phyloP scores from a whole-genome alignment of 139 green algal species.

The Chlamydomonas sphaeroides region DNA sequence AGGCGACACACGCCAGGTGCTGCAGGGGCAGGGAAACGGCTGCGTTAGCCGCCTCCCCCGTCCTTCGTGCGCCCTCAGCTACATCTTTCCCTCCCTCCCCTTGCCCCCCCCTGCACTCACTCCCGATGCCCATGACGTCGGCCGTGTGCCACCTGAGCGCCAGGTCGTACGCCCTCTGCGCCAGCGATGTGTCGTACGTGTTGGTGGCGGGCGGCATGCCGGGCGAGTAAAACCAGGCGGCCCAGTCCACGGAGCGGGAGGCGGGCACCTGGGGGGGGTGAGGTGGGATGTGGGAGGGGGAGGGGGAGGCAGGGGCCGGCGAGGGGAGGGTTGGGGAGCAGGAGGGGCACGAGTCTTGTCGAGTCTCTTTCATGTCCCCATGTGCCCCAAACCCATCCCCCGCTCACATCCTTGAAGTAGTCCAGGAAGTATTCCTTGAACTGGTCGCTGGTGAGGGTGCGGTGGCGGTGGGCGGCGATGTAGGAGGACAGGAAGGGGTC shows the following conservation, averaged over 20 bases:
- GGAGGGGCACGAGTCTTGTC: too few species aligned
- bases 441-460: constrained; percentile 61
- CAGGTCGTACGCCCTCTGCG: constrained; percentile 75
- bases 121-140: constrained; percentile 74
- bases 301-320: too few species aligned
- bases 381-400: too few species aligned
- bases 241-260: constrained; percentile 75
- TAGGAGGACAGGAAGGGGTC: constrained; percentile 78
- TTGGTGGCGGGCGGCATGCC: constrained; percentile 84
- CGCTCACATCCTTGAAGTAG: constrained; percentile 67
- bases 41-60: too few species aligned
- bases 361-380: too few species aligned
- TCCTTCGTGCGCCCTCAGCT: too few species aligned
- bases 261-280: constrained; percentile 13
- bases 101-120: background rate
- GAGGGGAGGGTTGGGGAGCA: too few species aligned
- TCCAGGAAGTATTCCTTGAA: constrained; percentile 78
- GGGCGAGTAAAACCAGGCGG: constrained; percentile 79
- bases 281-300: too few species aligned
- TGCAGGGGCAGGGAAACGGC: background rate
- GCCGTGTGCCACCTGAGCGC: constrained; percentile 76
- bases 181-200: constrained; percentile 76
- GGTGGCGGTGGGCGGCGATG: constrained; percentile 55
- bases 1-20: background rate
- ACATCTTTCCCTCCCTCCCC: too few species aligned